A percentile compares a stretch with the other conserved stretches of the same genome.
These are phyloP conservation scores for Malassezia japonica DNA, from an alignment of 1,284 basidiomycete genomes.

Conservation along the genomic window DNA sequence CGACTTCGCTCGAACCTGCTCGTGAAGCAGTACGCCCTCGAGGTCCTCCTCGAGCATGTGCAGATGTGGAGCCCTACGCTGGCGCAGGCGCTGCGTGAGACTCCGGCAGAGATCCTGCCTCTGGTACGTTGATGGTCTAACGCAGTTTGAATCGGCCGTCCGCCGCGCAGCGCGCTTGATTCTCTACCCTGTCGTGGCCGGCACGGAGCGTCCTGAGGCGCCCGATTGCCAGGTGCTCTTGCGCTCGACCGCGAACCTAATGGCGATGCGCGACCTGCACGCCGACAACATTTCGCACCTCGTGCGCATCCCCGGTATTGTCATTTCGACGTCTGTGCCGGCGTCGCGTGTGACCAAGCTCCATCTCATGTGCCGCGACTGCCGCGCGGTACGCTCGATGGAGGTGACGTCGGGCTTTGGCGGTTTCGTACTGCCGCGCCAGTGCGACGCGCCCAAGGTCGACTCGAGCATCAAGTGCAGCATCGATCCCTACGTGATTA, in stretches of 20 bases:
- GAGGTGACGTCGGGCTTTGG: constrained; percentile 71
- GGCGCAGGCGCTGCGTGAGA: constrained; percentile 77
- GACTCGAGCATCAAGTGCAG: constrained; percentile 66
- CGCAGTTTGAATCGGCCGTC: constrained; percentile 38
- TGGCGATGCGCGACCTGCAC: constrained; percentile 72
- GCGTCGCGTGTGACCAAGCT: constrained; percentile 86
- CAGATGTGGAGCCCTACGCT: constrained; percentile 86
- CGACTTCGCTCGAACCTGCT: constrained; percentile 79
- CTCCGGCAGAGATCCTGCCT: constrained; percentile 78
- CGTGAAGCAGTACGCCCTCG: constrained; percentile 79
- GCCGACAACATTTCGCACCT: constrained; percentile 91
- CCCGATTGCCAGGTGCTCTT: constrained; percentile 83
- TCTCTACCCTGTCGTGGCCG: constrained; percentile 37
- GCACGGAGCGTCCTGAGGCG: constrained; percentile 29
- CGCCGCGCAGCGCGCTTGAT: constrained; percentile 41
- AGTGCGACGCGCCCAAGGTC: constrained; percentile 38
- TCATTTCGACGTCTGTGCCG: constrained; percentile 89
- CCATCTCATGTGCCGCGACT: constrained; percentile 83
- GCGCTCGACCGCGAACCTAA: constrained; percentile 71
- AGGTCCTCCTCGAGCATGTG: constrained; percentile 83
- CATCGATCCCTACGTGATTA: constrained; percentile 86
- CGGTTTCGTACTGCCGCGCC: constrained; percentile 54
- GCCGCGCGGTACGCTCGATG: constrained; percentile 64
- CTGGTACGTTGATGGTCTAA: constrained; percentile 55
- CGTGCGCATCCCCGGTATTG: constrained; percentile 92